phyloP scores from a whole-genome alignment of 805 yeast species.

The Lipomyces starkeyi region DNA sequence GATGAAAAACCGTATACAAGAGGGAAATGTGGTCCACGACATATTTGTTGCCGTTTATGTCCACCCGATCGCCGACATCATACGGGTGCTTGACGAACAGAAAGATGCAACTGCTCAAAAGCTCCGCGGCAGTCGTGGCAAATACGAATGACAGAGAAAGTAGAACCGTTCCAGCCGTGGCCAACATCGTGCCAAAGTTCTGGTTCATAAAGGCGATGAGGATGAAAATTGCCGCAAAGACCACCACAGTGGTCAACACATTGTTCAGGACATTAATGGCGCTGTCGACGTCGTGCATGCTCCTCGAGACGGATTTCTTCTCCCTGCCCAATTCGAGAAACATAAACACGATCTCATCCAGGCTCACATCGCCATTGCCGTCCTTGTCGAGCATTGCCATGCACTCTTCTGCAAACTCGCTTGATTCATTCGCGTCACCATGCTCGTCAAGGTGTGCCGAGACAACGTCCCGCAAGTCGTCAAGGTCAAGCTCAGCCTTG shows the following conservation, averaged over 20 bases:
- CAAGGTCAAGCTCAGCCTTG: constrained; percentile 43
- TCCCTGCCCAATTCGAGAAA: constrained; percentile 47
- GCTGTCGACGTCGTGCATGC: constrained; percentile 50
- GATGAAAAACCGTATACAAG: constrained; percentile 47
- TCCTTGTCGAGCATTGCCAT: constrained; percentile 46
- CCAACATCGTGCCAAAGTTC: constrained; percentile 48
- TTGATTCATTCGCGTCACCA: constrained; percentile 12
- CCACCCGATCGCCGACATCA: constrained; percentile 51
- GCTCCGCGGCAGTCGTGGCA: constrained; percentile 48
- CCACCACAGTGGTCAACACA: constrained; percentile 46
- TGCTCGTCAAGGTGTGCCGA: not conserved
- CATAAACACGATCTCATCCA: constrained; percentile 48
- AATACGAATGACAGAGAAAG: constrained; percentile 50
- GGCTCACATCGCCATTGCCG: constrained; percentile 47
- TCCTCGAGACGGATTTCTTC: constrained; percentile 45
- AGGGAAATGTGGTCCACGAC: constrained; percentile 46
- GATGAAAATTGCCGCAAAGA: constrained; percentile 46
- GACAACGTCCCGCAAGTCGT: constrained; percentile 45
- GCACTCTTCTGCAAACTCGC: constrained; percentile 16
- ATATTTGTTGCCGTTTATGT: constrained; percentile 41
- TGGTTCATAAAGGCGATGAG: constrained; percentile 52
- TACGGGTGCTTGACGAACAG: constrained; percentile 52
- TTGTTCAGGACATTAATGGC: constrained; percentile 49
- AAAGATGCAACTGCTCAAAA: constrained; percentile 49
- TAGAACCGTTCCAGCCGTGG: constrained; percentile 50